A percentile compares a stretch with the other conserved stretches of the same genome.
Conservation (phyloP, 2,329 filamentous ascomycete genomes). For the Venturia nashicola region DNA sequence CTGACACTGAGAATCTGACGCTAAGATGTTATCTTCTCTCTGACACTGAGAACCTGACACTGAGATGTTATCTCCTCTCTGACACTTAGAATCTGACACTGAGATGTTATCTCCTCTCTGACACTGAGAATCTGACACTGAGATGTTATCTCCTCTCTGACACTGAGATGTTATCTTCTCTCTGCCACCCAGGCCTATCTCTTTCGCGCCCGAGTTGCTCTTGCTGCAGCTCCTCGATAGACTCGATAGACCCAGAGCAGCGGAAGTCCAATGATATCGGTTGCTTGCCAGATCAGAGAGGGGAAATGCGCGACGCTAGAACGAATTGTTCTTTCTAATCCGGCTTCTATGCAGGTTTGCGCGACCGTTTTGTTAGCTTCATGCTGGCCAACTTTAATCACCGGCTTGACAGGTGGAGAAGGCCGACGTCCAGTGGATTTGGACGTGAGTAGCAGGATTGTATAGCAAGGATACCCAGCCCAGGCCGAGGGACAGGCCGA, state of each 20-base stretch:
- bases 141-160: too few relatives aligned
- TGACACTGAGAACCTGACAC: too few relatives aligned
- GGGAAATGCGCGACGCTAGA: neutral
- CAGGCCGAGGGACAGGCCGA: neutral
- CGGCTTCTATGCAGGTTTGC: conserved; percentile 3
- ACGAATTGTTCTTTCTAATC: neutral
- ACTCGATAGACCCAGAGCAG: neutral
- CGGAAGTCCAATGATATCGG: neutral
- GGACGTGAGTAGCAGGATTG: neutral
- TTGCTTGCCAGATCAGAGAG: neutral
- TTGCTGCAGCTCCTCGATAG: neutral
- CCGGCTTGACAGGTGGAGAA: neutral
- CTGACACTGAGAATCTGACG: too few relatives aligned
- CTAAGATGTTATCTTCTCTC: neutral
- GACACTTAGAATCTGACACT: too few relatives aligned
- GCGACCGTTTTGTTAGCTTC: neutral
- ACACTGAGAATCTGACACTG: too few relatives aligned
- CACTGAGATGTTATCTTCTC: neutral
- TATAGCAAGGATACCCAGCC: neutral
- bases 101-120: neutral
- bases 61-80: neutral
- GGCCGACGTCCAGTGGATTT: neutral
- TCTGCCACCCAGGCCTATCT: neutral
- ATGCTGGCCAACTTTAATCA: neutral
- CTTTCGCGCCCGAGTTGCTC: neutral